A percentile compares a stretch with the other conserved stretches of the same genome.
Evolutionary conservation across 495 filamentous ascomycete genomes (phyloP).

Genomic region (Trypethelium eluteriae): DNA sequence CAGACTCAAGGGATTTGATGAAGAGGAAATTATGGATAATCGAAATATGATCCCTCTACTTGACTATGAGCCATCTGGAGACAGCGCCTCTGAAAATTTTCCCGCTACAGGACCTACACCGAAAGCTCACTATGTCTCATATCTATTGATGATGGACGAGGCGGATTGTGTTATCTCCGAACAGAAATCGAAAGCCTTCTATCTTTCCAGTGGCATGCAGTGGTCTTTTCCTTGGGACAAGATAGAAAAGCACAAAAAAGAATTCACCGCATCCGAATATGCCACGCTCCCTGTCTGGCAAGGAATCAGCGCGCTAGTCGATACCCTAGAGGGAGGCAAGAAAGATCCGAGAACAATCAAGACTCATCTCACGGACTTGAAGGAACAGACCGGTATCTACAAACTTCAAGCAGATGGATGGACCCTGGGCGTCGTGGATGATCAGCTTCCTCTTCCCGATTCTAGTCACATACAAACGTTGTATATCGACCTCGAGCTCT

Average conservation of each 20-base stretch:
- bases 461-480: background rate
- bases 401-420: background rate
- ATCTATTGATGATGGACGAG: background rate
- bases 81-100: background rate
- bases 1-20: background rate
- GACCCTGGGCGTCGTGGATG: background rate
- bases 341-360: background rate
- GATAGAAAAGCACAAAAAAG: background rate
- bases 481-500: conserved; percentile 4
- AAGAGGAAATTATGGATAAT: background rate
- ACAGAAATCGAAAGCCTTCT: background rate
- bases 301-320: background rate
- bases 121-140: background rate
- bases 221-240: background rate
- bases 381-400: background rate
- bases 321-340: background rate
- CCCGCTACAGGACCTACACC: background rate
- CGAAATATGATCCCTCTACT: background rate
- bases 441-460: background rate
- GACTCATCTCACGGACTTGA: background rate
- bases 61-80: conserved; percentile 1
- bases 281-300: background rate
- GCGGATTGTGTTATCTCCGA: background rate
- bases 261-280: background rate
- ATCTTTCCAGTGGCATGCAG: background rate